Evolutionary conservation across 306 rosid genomes (phyloP), one percentile per base, ranked within the genome.

Genomic region (Cucurbita maxima): DNA sequence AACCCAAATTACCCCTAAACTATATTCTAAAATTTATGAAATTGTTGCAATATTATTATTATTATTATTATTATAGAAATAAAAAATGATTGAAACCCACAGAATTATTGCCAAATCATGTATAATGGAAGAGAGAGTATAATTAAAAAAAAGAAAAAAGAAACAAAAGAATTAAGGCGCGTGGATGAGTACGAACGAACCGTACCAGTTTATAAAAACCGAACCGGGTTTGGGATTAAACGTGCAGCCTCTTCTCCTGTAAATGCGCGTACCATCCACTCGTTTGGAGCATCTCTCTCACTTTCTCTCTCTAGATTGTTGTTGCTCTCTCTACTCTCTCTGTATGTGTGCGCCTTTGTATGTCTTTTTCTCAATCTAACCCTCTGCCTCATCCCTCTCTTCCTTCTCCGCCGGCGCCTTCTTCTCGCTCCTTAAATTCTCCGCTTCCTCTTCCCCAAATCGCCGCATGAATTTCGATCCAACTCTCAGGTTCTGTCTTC

Each of bases 261-360:
- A 45, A 22, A 73, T 55, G 76, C 67, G 76, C 64, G 76, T 73
- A 55, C 19, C 37, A 36, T 73, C 67, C 76, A 73, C 76, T 56
- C 76, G 50, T 55, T 72, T 72, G 18, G 10, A 73, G 66, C 76
- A 55, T 76, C 79, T 67, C 40, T 69, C 48, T 76, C 70, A 70
- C 45, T 69, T 73, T 75, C 71, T 54, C 59, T 51, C 7, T 68
- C 68, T 80, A 43, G 11, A 43, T 43, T 62, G 72, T 61, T 22
- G 30, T 14, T 67, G 34, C 75, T 60, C 20, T 55, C 50, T 71
- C 76, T 40, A 30, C 62, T 75, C 53, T 71, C 77, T 75, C 59
- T 66, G 56, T 62, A 3, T 72, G 58, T 79, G 56, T 13, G 12
- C 14, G 66, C 79, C 60, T 69, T 61, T 48, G 52, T 51, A 30